Evolutionary conservation across 202 grass and related monocot genomes (phyloP), one percentile per base, ranked within the genome.

Genomic region (Bolboschoenoplectus hybrid): DNA sequence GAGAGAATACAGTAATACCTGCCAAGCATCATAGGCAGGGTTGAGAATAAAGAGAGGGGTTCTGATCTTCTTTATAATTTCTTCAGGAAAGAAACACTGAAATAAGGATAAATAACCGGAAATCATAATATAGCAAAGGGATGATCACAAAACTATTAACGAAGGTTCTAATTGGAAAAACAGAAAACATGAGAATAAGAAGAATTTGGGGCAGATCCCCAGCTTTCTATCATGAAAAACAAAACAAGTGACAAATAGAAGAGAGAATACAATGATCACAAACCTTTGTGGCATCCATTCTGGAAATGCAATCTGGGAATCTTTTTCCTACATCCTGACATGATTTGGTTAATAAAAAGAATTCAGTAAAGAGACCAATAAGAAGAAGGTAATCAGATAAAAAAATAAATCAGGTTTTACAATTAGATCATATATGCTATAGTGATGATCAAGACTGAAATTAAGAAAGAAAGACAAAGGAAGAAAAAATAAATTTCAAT

Each of bases 21-120:
- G 95, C 95, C 93, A 97, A 93, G 81, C 78, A 80, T 97, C 95
- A 81, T 95, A 95, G 49, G 95, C 93, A 45, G 95, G 91, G 78
- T 97, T 97, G 60, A 97, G 95, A 87, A 95, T 93, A 85, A 97
- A 97, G 78, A 92, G 64, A 17, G 95, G 88, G 9, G 91, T 97
- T 50, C 39, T 91, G 72, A 97, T 90, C 56, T 86, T 85, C 91
- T 95, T 95, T 47, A 92, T 88, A 70, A 95, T 92, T 91, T 98
- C 89, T 17, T 83, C 82, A 19, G 93, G 88, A 85, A 95, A 95
- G 81, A 98, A 90, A 76, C 91, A 95, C 93, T 98, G 85, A 38
- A 69, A 39, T n/a, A 79, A 16, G 35, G 26, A 77, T 26, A 79
- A 41, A 41, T 47, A 20, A 79, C 34, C 3, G 3, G 39, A 50